These are phyloP conservation scores for Lippia alba DNA, from an alignment of 305 asterid species.

Conservation along the genomic window DNA sequence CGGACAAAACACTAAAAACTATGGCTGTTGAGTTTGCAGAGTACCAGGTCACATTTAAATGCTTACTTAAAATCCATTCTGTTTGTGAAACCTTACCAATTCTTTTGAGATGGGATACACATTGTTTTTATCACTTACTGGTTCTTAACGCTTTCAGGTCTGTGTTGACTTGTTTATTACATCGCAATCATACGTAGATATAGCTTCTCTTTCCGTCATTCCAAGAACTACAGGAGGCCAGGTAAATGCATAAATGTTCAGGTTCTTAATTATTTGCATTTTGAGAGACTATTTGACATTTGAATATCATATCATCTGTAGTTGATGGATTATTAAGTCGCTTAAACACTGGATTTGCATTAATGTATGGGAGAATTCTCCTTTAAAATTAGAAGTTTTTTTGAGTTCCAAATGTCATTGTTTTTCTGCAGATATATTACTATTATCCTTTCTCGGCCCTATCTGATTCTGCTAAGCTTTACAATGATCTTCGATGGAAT, in stretches of 20 bases:
- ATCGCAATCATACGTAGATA: constrained; percentile 80
- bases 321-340: constrained; percentile 15
- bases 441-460: constrained; percentile 95
- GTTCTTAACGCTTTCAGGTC: constrained; percentile 59
- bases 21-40: constrained; percentile 93
- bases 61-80: constrained; percentile 19
- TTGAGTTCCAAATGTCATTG: constrained; percentile 36
- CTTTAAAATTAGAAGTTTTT: constrained; percentile 19
- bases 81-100: constrained; percentile 17
- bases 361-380: constrained; percentile 9
- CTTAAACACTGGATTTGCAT: constrained; percentile 6
- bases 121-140: constrained; percentile 28
- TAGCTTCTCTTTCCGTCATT: constrained; percentile 82
- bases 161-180: constrained; percentile 92
- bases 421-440: constrained; percentile 72
- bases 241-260: constrained; percentile 47
- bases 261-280: constrained; percentile 20
- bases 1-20: constrained; percentile 73
- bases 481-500: constrained; percentile 99
- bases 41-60: constrained; percentile 68
- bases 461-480: constrained; percentile 93
- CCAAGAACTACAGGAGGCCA: constrained; percentile 94
- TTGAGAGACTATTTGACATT: constrained; percentile 15
- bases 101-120: constrained; percentile 13
- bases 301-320: constrained; percentile 12